A percentile compares a stretch with the other conserved stretches of the same genome.
These are phyloP conservation scores for Gynostemma pentaphyllum DNA, from an alignment of 306 rosid genomes.

Conservation along the genomic window DNA sequence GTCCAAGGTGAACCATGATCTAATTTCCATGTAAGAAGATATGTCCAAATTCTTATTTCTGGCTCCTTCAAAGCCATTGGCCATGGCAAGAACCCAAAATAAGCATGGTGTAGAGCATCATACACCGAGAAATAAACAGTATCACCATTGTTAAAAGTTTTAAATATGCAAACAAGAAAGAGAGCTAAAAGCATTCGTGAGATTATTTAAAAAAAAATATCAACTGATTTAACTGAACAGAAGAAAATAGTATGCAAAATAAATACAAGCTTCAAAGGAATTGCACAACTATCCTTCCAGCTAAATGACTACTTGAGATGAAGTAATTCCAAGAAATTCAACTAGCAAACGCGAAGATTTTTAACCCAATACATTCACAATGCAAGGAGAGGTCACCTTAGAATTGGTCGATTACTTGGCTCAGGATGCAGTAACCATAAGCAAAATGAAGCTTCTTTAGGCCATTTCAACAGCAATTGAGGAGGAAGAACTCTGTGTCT, in stretches of 20 bases:
- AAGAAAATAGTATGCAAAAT: neutral
- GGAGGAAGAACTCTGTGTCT: conserved; percentile 98
- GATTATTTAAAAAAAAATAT: neutral
- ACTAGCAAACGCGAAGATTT: neutral
- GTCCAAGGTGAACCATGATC: neutral
- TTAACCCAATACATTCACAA: neutral
- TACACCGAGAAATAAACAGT: no score
- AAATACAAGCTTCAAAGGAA: neutral
- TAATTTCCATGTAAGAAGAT: neutral
- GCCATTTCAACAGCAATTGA: conserved; percentile 90
- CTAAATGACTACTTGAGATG: neutral
- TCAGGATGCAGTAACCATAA: conserved; percentile 92
- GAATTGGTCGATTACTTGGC: conserved; percentile 70
- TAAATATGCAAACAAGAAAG: neutral
- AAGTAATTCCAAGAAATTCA: neutral
- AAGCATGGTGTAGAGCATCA: no score
- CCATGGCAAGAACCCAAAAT: no score
- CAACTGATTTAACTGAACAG: neutral
- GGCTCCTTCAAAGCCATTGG: neutral
- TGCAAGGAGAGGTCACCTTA: conserved; percentile 41
- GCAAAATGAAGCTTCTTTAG: conserved; percentile 96
- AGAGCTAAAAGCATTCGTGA: neutral
- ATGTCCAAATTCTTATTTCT: neutral
- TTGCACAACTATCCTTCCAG: neutral
- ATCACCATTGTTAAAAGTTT: neutral